These are phyloP conservation scores for Phanerochaete sordida DNA, from an alignment of 768 basidiomycete species.

Conservation along the genomic window DNA sequence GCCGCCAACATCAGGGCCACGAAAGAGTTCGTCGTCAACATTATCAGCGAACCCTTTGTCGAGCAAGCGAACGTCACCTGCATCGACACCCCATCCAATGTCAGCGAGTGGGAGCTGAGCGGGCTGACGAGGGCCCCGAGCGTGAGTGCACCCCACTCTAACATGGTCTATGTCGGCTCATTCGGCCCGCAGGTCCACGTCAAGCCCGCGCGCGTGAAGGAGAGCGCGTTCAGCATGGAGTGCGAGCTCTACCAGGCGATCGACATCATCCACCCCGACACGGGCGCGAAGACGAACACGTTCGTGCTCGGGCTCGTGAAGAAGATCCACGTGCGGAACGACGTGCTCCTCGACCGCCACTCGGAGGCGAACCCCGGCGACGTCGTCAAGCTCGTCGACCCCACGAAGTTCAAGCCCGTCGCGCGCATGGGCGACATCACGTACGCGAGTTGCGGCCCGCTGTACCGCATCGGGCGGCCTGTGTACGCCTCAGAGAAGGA, in stretches of 20 bases:
- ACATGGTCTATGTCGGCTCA: not conserved
- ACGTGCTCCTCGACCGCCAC: slow-evolving; percentile 44
- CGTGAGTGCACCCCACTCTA: slow-evolving; percentile 32
- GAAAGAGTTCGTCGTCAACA: slow-evolving; percentile 68
- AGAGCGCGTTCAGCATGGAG: slow-evolving; percentile 58
- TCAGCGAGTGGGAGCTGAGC: slow-evolving; percentile 59
- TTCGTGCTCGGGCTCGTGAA: slow-evolving; percentile 37
- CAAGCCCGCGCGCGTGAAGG: slow-evolving; percentile 50
- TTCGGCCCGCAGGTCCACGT: slow-evolving; percentile 41
- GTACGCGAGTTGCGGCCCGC: slow-evolving; percentile 47
- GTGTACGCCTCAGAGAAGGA: slow-evolving; percentile 39
- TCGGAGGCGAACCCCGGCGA: slow-evolving; percentile 42
- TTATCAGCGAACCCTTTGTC: slow-evolving; percentile 64
- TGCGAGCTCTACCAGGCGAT: slow-evolving; percentile 51
- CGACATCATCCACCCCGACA: slow-evolving; percentile 30
- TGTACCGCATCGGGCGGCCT: slow-evolving; percentile 43
- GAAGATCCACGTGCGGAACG: slow-evolving; percentile 39
- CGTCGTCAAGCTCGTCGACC: slow-evolving; percentile 34
- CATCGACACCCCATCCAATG: slow-evolving; percentile 48
- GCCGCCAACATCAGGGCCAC: slow-evolving; percentile 60
- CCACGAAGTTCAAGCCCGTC: slow-evolving; percentile 44
- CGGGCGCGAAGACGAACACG: slow-evolving; percentile 24
- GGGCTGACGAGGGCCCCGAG: slow-evolving; percentile 53
- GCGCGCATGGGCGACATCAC: slow-evolving; percentile 53
- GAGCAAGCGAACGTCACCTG: slow-evolving; percentile 56